These are phyloP conservation scores for Podila epicladia DNA, from an alignment of 192 early-diverging fungal genomes.

Conservation along the genomic window DNA sequence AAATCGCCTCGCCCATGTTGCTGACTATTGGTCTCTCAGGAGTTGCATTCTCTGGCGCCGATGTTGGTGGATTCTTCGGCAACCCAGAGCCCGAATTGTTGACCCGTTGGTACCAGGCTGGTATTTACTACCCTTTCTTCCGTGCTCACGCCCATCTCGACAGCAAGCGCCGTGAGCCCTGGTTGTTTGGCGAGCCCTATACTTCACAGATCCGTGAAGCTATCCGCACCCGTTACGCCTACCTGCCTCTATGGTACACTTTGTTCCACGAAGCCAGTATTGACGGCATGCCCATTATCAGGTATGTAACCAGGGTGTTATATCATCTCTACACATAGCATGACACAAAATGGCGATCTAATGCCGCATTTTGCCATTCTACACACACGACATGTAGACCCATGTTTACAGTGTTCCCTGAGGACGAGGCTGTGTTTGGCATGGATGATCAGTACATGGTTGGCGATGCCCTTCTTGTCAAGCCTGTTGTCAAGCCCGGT, in stretches of 20 bases:
- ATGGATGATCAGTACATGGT: slow-evolving; percentile 93
- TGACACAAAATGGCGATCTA: neutral
- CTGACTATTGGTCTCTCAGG: slow-evolving; percentile 88
- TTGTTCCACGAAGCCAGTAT: slow-evolving; percentile 83
- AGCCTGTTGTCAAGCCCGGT: slow-evolving; percentile 71
- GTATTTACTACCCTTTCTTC: slow-evolving; percentile 96
- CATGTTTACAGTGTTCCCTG: slow-evolving; percentile 90
- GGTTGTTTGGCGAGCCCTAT: slow-evolving; percentile 91
- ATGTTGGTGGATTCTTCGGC: slow-evolving; percentile 98
- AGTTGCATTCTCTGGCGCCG: slow-evolving; percentile 92
- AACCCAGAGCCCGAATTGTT: slow-evolving; percentile 92
- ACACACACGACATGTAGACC: slow-evolving; percentile 60
- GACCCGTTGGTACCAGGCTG: slow-evolving; percentile 98
- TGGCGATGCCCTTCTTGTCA: slow-evolving; percentile 80
- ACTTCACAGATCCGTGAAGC: slow-evolving; percentile 81
- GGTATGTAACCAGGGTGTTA: slow-evolving; percentile 8
- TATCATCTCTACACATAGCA: too few relatives aligned
- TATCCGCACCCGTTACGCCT: slow-evolving; percentile 83
- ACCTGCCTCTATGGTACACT: slow-evolving; percentile 94
- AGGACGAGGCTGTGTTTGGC: slow-evolving; percentile 78
- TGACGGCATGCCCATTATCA: slow-evolving; percentile 84
- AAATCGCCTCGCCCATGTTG: slow-evolving; percentile 87
- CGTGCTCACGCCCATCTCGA: slow-evolving; percentile 98
- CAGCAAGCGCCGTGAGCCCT: slow-evolving; percentile 97
- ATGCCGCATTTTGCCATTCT: neutral